Evolutionary conservation across 1,284 basidiomycete species (phyloP).

Genomic region (Fomitopsis betulina): DNA sequence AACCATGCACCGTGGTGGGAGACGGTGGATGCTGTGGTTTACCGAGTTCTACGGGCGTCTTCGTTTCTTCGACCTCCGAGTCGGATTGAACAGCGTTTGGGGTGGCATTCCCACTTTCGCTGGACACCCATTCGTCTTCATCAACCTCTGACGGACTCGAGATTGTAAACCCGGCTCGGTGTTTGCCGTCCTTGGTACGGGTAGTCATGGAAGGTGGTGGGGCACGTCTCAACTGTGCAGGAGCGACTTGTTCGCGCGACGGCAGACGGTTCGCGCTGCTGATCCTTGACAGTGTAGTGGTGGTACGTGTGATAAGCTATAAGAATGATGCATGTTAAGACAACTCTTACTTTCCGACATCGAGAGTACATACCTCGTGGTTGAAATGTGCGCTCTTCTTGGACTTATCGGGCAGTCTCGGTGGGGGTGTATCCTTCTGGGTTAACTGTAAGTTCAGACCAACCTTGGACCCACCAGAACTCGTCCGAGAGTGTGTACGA

Average conservation of each 20-base stretch:
- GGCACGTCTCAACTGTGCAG: conserved; percentile 24
- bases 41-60: conserved; percentile 23
- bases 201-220: conserved; percentile 31
- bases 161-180: conserved; percentile 56
- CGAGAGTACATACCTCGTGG: conserved; percentile 36
- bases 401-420: conserved; percentile 42
- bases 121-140: conserved; percentile 72
- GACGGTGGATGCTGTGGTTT: conserved; percentile 15
- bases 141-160: conserved; percentile 47
- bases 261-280: conserved; percentile 47
- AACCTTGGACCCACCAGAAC: conserved; percentile 51
- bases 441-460: conserved; percentile 61
- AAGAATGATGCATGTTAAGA: conserved; percentile 7
- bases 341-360: conserved; percentile 2
- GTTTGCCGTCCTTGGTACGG: conserved; percentile 30
- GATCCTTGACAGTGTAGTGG: conserved; percentile 37
- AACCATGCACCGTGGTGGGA: conserved; percentile 16
- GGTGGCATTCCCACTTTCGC: conserved; percentile 68
- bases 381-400: conserved; percentile 42
- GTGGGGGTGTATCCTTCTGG: conserved; percentile 47
- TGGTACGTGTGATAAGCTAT: conserved; percentile 27
- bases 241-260: conserved; percentile 43
- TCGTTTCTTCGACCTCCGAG: conserved; percentile 38
- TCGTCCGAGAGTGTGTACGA: conserved; percentile 59
- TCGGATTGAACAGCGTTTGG: conserved; percentile 42